phyloP scores from a whole-genome alignment of 108 stramenopile genomes.

The Stephanodiscus minutulus region DNA sequence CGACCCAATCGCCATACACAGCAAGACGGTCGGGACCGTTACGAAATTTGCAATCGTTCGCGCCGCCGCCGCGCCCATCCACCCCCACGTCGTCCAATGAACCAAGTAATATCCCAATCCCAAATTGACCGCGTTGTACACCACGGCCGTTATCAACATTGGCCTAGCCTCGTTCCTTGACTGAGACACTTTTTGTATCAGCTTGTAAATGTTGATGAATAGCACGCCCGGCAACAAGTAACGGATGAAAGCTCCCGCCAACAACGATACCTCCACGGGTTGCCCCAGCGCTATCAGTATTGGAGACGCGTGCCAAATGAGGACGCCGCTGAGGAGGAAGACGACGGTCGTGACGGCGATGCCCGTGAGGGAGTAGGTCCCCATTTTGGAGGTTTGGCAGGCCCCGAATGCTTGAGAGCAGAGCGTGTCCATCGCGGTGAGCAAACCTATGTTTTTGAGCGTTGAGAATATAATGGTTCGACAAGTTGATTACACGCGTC shows the following conservation, averaged over 20 bases:
- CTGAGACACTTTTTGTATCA: slow-evolving; percentile 43
- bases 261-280: slow-evolving; percentile 29
- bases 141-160: slow-evolving; percentile 37
- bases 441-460: slow-evolving; percentile 7
- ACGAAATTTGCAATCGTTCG: slow-evolving; percentile 24
- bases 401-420: slow-evolving; percentile 55
- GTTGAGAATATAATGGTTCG: too few relatives aligned
- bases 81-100: slow-evolving; percentile 34
- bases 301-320: slow-evolving; percentile 32
- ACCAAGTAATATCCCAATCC: slow-evolving; percentile 43
- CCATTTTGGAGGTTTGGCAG: slow-evolving; percentile 44
- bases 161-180: slow-evolving; percentile 45
- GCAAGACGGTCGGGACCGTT: slow-evolving; percentile 21
- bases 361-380: slow-evolving; percentile 45
- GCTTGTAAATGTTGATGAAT: slow-evolving; percentile 36
- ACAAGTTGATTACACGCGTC: too few relatives aligned
- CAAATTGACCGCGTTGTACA: slow-evolving; percentile 37
- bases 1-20: slow-evolving; percentile 20
- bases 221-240: slow-evolving; percentile 43
- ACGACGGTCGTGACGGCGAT: slow-evolving; percentile 18
- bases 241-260: slow-evolving; percentile 30
- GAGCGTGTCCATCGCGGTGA: slow-evolving; percentile 53
- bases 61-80: slow-evolving; percentile 52
- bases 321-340: slow-evolving; percentile 9
- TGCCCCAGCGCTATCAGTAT: slow-evolving; percentile 37